A percentile compares a stretch with the other conserved stretches of the same genome.
Evolutionary conservation across 2,329 filamentous ascomycete species (phyloP).

Genomic region (Penicillium sp.): DNA sequence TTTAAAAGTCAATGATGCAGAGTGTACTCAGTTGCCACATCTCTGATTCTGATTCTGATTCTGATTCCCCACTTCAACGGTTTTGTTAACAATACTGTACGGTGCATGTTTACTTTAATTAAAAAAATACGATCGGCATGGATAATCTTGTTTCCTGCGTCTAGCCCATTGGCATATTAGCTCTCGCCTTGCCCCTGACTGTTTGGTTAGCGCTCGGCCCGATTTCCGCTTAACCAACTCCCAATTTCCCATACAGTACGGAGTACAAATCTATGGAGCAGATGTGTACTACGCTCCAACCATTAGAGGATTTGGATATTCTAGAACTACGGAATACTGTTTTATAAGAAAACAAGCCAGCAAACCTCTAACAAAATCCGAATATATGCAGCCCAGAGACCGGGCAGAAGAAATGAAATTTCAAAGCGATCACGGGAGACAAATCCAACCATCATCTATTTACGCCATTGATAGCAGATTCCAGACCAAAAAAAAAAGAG

Average conservation of each 20-base stretch:
- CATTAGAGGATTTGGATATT: not conserved
- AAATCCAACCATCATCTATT: slow-evolving; percentile 6
- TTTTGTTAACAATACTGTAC: not conserved
- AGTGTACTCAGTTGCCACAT: slow-evolving; percentile 11
- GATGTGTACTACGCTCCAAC: not conserved
- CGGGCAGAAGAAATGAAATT: slow-evolving; percentile 4
- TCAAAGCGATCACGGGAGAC: not conserved
- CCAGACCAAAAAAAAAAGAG: not conserved
- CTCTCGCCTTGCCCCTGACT: not conserved
- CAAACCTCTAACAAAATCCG: too few species aligned
- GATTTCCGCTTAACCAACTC: not conserved
- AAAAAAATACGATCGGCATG: slow-evolving; percentile 1
- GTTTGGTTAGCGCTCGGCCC: not conserved
- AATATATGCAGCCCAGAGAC: slow-evolving; percentile 7
- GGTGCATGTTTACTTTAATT: not conserved
- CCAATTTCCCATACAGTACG: not conserved
- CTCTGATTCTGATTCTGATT: not conserved
- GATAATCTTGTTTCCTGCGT: slow-evolving; percentile 4
- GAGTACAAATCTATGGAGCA: not conserved
- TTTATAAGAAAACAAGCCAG: not conserved
- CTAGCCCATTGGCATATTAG: not conserved
- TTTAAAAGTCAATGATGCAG: slow-evolving; percentile 5
- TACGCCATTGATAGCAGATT: slow-evolving; percentile 4
- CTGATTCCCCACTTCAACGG: not conserved
- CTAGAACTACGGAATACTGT: not conserved